Conservation (phyloP, 768 basidiomycete species). For the Chalciporus chontae region DNA sequence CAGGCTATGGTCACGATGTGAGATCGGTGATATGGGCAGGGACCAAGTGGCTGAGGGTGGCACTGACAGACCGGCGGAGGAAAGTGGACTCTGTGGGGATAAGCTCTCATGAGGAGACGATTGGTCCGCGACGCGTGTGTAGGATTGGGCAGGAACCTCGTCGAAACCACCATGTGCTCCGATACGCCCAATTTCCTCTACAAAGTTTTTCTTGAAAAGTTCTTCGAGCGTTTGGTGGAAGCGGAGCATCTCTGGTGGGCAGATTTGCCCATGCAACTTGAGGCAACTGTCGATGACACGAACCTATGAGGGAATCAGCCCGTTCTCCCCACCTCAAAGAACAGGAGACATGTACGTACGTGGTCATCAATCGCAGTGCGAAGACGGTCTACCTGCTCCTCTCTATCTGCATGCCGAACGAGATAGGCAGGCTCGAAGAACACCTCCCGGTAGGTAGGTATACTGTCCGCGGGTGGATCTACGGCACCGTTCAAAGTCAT, state of each 20-base stretch:
- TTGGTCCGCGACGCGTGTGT: constrained; percentile 42
- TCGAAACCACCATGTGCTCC: constrained; percentile 57
- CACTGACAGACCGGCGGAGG: constrained; percentile 42
- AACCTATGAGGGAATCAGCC: constrained; percentile 42
- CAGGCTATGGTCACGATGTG: constrained; percentile 19
- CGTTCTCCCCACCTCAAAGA: background rate
- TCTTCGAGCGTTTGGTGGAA: constrained; percentile 90
- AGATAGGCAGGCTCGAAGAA: constrained; percentile 76
- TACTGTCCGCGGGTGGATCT: constrained; percentile 73
- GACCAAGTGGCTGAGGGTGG: constrained; percentile 49
- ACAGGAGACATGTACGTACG: constrained; percentile 36
- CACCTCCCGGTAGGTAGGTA: constrained; percentile 69
- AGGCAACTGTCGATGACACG: constrained; percentile 82
- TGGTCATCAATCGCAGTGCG: constrained; percentile 77
- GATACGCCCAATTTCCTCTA: constrained; percentile 75
- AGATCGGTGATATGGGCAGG: constrained; percentile 41
- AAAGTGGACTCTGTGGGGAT: constrained; percentile 46
- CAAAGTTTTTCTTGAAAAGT: constrained; percentile 82
- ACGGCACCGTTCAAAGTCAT: constrained; percentile 87
- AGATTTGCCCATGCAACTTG: constrained; percentile 76
- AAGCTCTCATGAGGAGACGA: constrained; percentile 45
- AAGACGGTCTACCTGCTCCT: constrained; percentile 68
- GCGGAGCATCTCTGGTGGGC: constrained; percentile 82
- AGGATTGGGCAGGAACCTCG: constrained; percentile 38
- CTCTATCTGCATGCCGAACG: constrained; percentile 63